Evolutionary conservation across 495 filamentous ascomycete genomes (phyloP).

Genomic region (Neurospora intermedia): DNA sequence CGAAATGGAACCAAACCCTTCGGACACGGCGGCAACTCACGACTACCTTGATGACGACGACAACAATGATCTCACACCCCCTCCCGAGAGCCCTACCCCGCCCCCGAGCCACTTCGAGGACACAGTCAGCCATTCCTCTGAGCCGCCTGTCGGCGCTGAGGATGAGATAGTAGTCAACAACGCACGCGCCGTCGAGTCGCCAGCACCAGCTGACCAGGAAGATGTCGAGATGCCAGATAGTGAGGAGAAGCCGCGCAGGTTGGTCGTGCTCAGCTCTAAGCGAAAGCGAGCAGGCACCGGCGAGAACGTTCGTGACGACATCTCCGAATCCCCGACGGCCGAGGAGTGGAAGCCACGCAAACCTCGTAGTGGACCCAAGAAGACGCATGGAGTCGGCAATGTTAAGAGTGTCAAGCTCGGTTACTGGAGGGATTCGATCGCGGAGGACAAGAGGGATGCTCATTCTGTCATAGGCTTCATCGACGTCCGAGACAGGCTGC

Average conservation of each 20-base stretch:
- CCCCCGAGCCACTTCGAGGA: slow-evolving; percentile 9
- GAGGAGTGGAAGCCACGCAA: slow-evolving; percentile 15
- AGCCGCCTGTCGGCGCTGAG: slow-evolving; percentile 23
- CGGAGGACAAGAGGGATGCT: slow-evolving; percentile 29
- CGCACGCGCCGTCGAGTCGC: slow-evolving; percentile 14
- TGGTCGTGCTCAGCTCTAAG: slow-evolving; percentile 24
- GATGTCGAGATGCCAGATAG: slow-evolving; percentile 29
- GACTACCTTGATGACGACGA: slow-evolving; percentile 7
- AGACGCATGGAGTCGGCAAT: slow-evolving; percentile 18
- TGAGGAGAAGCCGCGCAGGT: slow-evolving; percentile 20
- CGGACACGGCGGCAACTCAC: neutral
- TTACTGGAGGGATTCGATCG: slow-evolving; percentile 42
- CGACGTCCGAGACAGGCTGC: slow-evolving; percentile 40
- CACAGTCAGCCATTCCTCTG: slow-evolving; percentile 18
- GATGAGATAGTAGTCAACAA: slow-evolving; percentile 36
- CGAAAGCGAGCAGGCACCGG: slow-evolving; percentile 38
- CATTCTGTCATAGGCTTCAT: slow-evolving; percentile 45
- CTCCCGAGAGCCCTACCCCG: slow-evolving; percentile 11
- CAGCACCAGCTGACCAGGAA: slow-evolving; percentile 17
- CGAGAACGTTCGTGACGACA: slow-evolving; percentile 27
- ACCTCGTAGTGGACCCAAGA: slow-evolving; percentile 12
- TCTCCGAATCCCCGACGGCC: slow-evolving; percentile 14
- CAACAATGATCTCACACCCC: slow-evolving; percentile 17
- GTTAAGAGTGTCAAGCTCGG: slow-evolving; percentile 38
- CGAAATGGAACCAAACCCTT: neutral